Conservation (phyloP, 306 rosid genomes). For the Pyrus betulifolia region DNA sequence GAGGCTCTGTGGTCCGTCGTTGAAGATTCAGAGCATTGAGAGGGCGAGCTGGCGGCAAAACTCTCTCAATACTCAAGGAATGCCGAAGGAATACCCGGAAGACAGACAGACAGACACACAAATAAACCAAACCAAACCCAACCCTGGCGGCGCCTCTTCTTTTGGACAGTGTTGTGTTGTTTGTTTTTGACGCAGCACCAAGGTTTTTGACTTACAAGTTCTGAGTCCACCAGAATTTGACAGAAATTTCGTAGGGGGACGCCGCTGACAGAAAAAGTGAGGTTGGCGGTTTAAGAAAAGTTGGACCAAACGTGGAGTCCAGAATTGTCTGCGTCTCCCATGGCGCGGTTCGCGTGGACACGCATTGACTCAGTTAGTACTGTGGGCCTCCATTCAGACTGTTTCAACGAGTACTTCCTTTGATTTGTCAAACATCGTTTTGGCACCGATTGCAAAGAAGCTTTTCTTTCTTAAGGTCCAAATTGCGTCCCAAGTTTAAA, state of each 20-base stretch:
- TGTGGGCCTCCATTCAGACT: neutral
- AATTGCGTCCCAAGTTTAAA: too few relatives aligned
- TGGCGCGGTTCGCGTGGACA: neutral
- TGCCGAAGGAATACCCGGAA: neutral
- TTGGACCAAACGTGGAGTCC: conserved; percentile 15
- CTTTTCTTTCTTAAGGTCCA: too few relatives aligned
- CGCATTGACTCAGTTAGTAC: neutral
- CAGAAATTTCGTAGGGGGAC: neutral
- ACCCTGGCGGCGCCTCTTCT: conserved; percentile 30
- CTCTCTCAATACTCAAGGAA: neutral
- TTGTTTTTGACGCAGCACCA: neutral
- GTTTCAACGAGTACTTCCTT: too few relatives aligned
- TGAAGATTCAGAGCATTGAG: neutral
- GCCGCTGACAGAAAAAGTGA: conserved; percentile 3
- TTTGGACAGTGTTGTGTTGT: neutral
- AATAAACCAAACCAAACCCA: neutral
- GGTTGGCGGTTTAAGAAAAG: neutral
- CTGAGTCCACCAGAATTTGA: too few relatives aligned
- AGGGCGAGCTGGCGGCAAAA: neutral
- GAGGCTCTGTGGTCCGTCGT: neutral
- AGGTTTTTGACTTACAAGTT: too few relatives aligned
- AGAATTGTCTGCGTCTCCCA: neutral
- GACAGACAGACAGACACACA: neutral
- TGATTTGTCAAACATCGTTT: too few relatives aligned
- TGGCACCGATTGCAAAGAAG: too few relatives aligned